Evolutionary conservation across 495 filamentous ascomycete genomes (phyloP), one percentile per base, ranked within the genome.

Genomic region (Daldinia caldariorum): DNA sequence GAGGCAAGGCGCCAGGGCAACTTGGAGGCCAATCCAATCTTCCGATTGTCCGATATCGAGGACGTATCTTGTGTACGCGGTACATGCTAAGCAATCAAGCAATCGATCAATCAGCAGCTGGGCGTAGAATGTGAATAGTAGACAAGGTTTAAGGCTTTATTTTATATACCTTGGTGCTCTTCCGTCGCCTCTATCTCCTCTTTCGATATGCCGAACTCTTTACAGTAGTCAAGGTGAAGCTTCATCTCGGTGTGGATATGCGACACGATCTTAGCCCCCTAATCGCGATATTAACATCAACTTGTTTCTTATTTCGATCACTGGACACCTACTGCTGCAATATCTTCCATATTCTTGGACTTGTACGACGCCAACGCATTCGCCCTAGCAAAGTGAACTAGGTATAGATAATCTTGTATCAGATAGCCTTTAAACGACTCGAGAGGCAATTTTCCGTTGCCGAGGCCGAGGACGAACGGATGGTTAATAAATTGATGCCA

Each of bases 361-460:
- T 97, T 97, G 80, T 94, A 96, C 0, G 89, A 86, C 13, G 91
- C 92, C 3, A 97, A 83, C 7, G 92, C 88, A 79, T 94, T 94
- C 67, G 92, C 92, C 61, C 94, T 83, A 9, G 92, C 88, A 79
- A 94, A 97, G 76, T 97, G 94, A 38, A 96, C 91, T 20, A 97
- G 82, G 71, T 93, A 97, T 34, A 97, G 80, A 77, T 97, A 97
- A 76, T 97, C 94, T 72, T 97, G 94, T 22, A 94, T 84, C 45
- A 97, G 83, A 73, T 97, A 97, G 53, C 90, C 83, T 77, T 93
- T 93, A 81, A 97, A 97, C 4, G 84, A 85, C 50, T 91, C 87
- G 1, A 88, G 58, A 1, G 90, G 89, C 41, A 97, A 83, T 8
- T 85, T 89, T 2, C 92, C 93, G 69, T 89, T 82, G 0, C 90